Base-by-base conservation (phyloP, 2,329 filamentous ascomycete genomes). In the Trichoderma sp. region DNA sequence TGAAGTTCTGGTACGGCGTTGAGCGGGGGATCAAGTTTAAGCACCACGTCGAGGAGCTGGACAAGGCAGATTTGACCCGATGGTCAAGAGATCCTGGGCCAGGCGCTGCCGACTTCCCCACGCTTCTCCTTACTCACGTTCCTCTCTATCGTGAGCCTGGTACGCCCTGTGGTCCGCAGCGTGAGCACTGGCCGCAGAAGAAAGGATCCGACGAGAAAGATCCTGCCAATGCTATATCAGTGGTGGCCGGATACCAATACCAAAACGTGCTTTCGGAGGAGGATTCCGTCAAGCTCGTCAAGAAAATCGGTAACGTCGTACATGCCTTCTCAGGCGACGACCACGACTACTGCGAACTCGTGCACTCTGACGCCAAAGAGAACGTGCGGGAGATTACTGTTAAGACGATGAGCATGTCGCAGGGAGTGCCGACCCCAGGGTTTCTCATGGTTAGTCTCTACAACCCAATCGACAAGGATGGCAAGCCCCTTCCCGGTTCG, bases 251-350 rank as follows among this genome's bases (percentile, higher is more conserved):
- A 15, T 98, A 98, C 78, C 96, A 99, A 80, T 99, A 99, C 78
- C 95, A 98, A 80, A 99, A 98, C 76, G 95, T 98, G 3, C 88
- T 99, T 30, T 92, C 88, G 65, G 89, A 91, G 64, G 86, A 88
- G 2, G 90, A 98, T 75, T 96, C 95, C 0, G 86, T 90, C 59
- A 90, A 91, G 66, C 84, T 99, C 47, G 84, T 97, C 55, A 87
- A 91, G 72, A 93, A 91, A 74, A 86, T 97, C 39, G 94, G 94
- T 39, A 93, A 96, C 73, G 89, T 98, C 13, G 86, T 89, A 3
- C 92, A 96, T 74, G 92, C 95, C 57, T 99, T 98, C 79, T 97
- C 94, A 0, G 96, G 96, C 12, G 96, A 99, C 77, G 96, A 99
- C 78, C 96, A 99, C 83, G 96, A 99, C 83, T 98, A 98, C 83